These are phyloP conservation scores for Phyllosticta citriasiana DNA, from an alignment of 2,329 filamentous ascomycete genomes.

Conservation along the genomic window DNA sequence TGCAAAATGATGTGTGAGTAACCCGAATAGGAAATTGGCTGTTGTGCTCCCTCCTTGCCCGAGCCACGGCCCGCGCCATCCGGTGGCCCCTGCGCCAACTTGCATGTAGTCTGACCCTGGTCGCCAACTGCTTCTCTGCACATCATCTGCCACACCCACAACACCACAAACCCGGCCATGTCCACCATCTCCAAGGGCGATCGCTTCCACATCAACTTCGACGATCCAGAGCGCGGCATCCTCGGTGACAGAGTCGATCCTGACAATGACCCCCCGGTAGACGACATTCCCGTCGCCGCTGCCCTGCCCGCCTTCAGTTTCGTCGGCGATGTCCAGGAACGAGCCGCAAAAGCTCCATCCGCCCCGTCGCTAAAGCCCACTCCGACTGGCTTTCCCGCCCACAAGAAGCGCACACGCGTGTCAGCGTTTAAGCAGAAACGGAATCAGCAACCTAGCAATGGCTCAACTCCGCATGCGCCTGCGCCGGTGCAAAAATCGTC, in stretches of 20 bases:
- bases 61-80: not conserved
- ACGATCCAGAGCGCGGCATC: constrained; percentile 17
- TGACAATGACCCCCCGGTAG: constrained; percentile 15
- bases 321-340: constrained; percentile 72
- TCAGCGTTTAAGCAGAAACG: constrained; percentile 74
- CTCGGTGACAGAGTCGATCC: constrained; percentile 39
- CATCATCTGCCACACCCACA: not conserved
- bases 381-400: constrained; percentile 71
- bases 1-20: not conserved
- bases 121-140: not conserved
- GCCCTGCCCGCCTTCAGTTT: constrained; percentile 32
- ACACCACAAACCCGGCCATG: constrained; percentile 15
- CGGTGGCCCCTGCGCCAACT: not conserved
- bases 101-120: not conserved
- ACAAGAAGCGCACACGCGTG: constrained; percentile 62
- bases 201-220: constrained; percentile 51
- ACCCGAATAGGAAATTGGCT: not conserved
- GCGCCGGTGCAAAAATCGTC: not conserved
- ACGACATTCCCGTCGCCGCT: constrained; percentile 13
- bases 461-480: not conserved
- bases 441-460: constrained; percentile 9
- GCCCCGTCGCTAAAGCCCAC: constrained; percentile 48
- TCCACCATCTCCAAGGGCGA: constrained; percentile 45
- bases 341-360: constrained; percentile 53
- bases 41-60: not conserved